Conservation (phyloP, 2,329 filamentous ascomycete genomes). For the Cercospora canescens region DNA sequence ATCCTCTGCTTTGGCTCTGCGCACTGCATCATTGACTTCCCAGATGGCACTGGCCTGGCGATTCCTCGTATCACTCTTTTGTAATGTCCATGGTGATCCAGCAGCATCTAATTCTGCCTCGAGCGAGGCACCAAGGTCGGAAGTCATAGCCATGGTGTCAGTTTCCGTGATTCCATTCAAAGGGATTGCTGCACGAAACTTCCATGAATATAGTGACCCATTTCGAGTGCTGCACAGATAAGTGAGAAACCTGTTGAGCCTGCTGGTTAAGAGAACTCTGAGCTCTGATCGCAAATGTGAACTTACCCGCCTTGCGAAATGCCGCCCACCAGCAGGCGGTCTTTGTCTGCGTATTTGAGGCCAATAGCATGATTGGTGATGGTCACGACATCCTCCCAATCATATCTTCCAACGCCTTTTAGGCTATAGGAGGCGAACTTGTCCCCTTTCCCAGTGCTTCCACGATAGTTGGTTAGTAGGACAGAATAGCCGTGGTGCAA, state of each 20-base stretch:
- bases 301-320: slow-evolving; percentile 1
- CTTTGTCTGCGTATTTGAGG: slow-evolving; percentile 34
- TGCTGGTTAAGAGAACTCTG: no score
- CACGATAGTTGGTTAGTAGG: slow-evolving; percentile 44
- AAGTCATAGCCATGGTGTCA: slow-evolving; percentile 40
- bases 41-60: slow-evolving; percentile 33
- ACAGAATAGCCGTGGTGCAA: slow-evolving; percentile 41
- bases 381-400: slow-evolving; percentile 41
- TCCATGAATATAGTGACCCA: slow-evolving; percentile 37
- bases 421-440: slow-evolving; percentile 35
- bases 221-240: slow-evolving; percentile 42
- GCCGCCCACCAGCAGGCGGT: slow-evolving; percentile 39
- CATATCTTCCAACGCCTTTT: slow-evolving; percentile 36
- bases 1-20: slow-evolving; percentile 10
- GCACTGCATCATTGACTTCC: slow-evolving; percentile 31
- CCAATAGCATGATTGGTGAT: slow-evolving; percentile 38
- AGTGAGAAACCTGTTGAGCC: slow-evolving; percentile 38
- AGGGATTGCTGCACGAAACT: slow-evolving; percentile 39
- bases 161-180: slow-evolving; percentile 41
- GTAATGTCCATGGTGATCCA: slow-evolving; percentile 30
- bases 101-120: slow-evolving; percentile 30
- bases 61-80: slow-evolving; percentile 20
- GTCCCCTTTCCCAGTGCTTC: slow-evolving; percentile 37
- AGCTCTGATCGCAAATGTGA: no score
- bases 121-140: slow-evolving; percentile 31